Conservation (phyloP, 106 monocot species). For the Allium fistulosum region DNA sequence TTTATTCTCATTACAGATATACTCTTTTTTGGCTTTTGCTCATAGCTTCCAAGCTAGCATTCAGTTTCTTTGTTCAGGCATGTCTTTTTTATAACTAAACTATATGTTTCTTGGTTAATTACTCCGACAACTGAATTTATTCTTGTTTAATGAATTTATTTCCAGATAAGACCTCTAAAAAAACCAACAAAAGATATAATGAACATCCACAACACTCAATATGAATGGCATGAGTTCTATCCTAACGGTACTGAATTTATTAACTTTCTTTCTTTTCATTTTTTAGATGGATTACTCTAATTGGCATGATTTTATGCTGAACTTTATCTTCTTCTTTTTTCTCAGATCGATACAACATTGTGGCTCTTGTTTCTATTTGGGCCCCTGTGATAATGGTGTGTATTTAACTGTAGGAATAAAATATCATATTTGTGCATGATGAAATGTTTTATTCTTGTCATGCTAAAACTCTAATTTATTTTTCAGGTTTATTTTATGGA, state of each 20-base stretch:
- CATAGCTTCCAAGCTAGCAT: slow-evolving; percentile 71
- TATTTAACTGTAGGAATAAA: slow-evolving; percentile 6
- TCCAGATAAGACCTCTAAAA: slow-evolving; percentile 80
- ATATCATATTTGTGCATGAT: background rate
- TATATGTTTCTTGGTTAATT: background rate
- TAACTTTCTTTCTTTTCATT: too few relatives aligned
- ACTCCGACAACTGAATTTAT: background rate
- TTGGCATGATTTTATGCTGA: slow-evolving; percentile 7
- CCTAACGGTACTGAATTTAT: slow-evolving; percentile 55
- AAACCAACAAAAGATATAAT: slow-evolving; percentile 98
- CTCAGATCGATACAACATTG: slow-evolving; percentile 74
- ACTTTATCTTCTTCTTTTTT: background rate
- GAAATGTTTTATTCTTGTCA: background rate
- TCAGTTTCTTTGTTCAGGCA: slow-evolving; percentile 86
- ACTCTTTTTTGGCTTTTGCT: slow-evolving; percentile 93
- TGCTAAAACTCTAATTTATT: background rate
- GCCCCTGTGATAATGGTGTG: slow-evolving; percentile 78
- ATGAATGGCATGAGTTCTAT: slow-evolving; percentile 93
- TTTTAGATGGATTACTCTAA: background rate
- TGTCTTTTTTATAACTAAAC: background rate
- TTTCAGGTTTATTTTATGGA: slow-evolving; percentile 97
- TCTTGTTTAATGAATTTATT: too few relatives aligned
- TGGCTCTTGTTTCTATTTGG: slow-evolving; percentile 80
- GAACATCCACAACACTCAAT: slow-evolving; percentile 64
- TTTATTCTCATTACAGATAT: slow-evolving; percentile 50